These are phyloP conservation scores for Rhododendron mucronatum DNA, from an alignment of 148 eudicot genomes.

Conservation along the genomic window DNA sequence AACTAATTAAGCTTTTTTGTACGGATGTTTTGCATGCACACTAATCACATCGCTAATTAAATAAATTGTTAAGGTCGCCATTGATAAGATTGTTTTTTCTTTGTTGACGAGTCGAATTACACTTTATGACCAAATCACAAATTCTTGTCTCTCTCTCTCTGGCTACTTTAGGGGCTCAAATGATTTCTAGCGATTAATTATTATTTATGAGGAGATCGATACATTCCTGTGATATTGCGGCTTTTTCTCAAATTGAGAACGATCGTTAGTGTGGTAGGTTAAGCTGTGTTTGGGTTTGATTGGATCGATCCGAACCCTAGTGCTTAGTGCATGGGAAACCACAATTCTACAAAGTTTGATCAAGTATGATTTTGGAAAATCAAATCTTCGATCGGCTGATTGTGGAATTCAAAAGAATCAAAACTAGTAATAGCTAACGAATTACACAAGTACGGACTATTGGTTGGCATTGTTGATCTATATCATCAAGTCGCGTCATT, in stretches of 20 bases:
- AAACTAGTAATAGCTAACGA: no score
- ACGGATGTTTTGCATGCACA: background rate
- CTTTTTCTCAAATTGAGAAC: no score
- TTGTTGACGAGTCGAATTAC: background rate
- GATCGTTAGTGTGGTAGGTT: background rate
- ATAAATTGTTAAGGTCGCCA: no score
- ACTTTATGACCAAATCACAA: background rate
- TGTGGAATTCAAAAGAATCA: no score
- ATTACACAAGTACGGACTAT: no score
- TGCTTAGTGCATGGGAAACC: background rate
- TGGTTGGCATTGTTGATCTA: no score
- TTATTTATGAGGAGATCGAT: no score
- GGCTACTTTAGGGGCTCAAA: no score
- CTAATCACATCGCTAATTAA: background rate
- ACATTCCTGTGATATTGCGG: no score
- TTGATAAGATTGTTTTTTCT: background rate
- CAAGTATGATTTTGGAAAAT: background rate
- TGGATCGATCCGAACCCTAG: background rate
- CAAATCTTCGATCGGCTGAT: no score
- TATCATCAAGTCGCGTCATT: no score
- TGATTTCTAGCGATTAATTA: no score
- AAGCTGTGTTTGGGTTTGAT: background rate
- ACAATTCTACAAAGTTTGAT: background rate
- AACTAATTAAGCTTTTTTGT: background rate
- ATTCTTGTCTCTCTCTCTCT: background rate